Evolutionary conservation across 176 grass and related monocot species (phyloP), one percentile per base, ranked within the genome.

Genomic region (Musa beccarii): DNA sequence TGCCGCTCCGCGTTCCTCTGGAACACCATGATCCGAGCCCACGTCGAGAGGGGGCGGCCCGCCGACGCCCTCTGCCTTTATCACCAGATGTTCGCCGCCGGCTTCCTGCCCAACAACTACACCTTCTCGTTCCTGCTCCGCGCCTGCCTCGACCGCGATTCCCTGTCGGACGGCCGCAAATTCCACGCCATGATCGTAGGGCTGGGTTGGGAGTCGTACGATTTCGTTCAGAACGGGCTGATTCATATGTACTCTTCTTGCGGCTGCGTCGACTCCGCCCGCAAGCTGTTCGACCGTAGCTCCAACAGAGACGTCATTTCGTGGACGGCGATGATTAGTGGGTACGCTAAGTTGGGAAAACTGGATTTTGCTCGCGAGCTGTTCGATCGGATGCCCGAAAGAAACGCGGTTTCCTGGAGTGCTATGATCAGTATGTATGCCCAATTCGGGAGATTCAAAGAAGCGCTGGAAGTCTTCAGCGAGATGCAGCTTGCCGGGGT

Each of bases 181-280:
- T 51, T 88, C 19, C 85, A 88, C 73, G 85, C 83, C 70, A 66
- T 81, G 56, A 73, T 84, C 66, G 34, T 88, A 1, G 2, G 77
- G 51, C 80, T 88, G 51, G 83, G 51, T 8, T 83, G 71, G 64
- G 80, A 83, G 74, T 75, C 75, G 59, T 86, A 86, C 72, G 57
- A 57, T 52, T 91, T 87, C 74, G 89, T 91, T 26, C 75, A 78
- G 85, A 91, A 91, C 49, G 85, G 83, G 23, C 75, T 91, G 55
- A 85, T 91, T 52, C 83, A 87, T 79, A 75, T 83, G 74, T 92
- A 88, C 83, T 78, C 89, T 64, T 72, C 78, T 13, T 77, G 43
- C n/a, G 85, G 83, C 43, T 65, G 67, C 17, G 26, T 88, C 53
- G 8, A 1, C 28, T 52, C 75, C 21, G 86, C 89, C 0, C 80